Conservation (phyloP, 345 rosid genomes). For the Cochlearia excelsa region DNA sequence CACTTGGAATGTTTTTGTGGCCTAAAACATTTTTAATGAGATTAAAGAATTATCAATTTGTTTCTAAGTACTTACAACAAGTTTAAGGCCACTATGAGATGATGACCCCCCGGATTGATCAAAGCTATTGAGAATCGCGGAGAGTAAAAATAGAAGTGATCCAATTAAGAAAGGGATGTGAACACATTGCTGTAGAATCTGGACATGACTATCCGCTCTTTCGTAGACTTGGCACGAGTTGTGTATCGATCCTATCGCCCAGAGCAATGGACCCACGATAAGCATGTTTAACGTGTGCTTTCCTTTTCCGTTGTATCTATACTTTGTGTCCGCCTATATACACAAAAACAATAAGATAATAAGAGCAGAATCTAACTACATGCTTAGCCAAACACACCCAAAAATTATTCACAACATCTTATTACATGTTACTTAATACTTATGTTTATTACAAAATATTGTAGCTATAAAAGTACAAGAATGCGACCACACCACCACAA, state of each 20-base stretch:
- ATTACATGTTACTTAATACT: neutral
- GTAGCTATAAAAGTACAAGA: no score
- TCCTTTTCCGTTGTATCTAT: constrained; percentile 43
- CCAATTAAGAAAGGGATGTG: constrained; percentile 70
- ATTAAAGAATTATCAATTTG: neutral
- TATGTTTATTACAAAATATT: no score
- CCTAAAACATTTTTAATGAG: no score
- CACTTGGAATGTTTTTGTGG: no score
- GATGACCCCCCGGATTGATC: constrained; percentile 40
- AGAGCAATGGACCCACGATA: constrained; percentile 61
- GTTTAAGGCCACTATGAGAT: constrained; percentile 43
- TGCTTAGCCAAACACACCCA: neutral
- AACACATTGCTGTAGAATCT: constrained; percentile 67
- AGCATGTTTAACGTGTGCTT: constrained; percentile 65
- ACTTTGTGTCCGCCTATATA: constrained; percentile 53
- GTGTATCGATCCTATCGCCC: constrained; percentile 79
- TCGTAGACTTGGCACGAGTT: constrained; percentile 89
- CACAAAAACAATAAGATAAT: neutral
- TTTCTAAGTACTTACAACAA: constrained; percentile 46
- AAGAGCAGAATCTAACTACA: neutral
- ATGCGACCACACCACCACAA: no score
- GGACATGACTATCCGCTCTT: constrained; percentile 79
- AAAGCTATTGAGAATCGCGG: constrained; percentile 51
- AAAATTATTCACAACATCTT: constrained; percentile 1
- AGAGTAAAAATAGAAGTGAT: constrained; percentile 58